Evolutionary conservation across 2,329 filamentous ascomycete genomes (phyloP).

Genomic region (Penicillium brevicompactum): DNA sequence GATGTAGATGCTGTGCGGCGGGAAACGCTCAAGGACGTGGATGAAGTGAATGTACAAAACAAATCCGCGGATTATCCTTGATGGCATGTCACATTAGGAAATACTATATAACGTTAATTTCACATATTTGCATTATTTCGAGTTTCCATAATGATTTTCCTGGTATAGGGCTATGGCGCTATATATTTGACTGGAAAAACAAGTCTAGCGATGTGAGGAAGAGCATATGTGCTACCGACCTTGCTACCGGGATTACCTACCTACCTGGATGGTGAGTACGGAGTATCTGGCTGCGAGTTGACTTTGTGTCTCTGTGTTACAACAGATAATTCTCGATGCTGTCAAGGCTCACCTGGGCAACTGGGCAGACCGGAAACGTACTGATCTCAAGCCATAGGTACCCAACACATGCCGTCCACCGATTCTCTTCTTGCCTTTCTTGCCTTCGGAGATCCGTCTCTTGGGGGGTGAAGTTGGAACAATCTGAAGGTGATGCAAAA

Average conservation of each 20-base stretch:
- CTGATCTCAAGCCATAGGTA: no score
- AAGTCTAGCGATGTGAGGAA: no score
- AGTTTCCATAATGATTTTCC: no score
- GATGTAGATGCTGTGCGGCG: constrained; percentile 22
- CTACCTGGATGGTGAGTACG: background rate
- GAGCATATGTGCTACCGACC: no score
- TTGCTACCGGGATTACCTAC: constrained; percentile 4
- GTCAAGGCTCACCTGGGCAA: background rate
- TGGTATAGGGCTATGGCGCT: no score
- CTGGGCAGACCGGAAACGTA: no score
- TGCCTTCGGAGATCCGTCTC: constrained; percentile 11
- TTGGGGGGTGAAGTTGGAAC: constrained; percentile 13
- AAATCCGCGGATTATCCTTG: background rate
- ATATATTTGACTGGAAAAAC: no score
- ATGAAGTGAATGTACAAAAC: constrained; percentile 1
- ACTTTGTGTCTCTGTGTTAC: constrained; percentile 13
- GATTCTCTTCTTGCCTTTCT: no score
- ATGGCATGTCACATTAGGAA: background rate
- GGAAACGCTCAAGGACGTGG: constrained; percentile 5
- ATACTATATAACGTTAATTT: no score
- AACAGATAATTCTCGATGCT: constrained; percentile 3
- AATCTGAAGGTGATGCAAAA: constrained; percentile 27
- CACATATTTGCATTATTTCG: no score
- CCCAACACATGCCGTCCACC: no score
- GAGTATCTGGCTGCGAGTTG: constrained; percentile 21